Evolutionary conservation across 805 yeast genomes (phyloP).

Genomic region (Kluyveromyces dobzhanskii): DNA sequence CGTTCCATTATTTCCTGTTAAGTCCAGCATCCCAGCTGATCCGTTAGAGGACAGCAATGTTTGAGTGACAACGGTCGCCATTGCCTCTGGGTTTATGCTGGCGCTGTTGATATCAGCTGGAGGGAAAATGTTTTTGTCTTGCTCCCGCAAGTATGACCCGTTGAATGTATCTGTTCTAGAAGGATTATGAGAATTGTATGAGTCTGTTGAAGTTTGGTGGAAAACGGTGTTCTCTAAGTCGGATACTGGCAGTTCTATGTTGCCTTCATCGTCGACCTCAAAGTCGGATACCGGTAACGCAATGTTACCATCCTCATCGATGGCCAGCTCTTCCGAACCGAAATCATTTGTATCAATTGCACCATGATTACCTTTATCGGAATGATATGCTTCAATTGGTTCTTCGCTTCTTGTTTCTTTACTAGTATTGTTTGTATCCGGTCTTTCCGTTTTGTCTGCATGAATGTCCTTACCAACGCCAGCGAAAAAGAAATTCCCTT

Average conservation of each 20-base stretch:
- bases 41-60: neutral
- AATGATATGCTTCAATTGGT: constrained; percentile 4
- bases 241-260: constrained; percentile 7
- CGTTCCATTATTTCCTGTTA: constrained; percentile 4
- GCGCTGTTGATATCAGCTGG: neutral
- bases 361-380: constrained; percentile 14
- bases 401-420: constrained; percentile 5
- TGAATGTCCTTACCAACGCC: constrained; percentile 6
- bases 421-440: neutral
- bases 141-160: neutral
- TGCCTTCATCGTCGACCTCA: constrained; percentile 18
- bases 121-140: neutral
- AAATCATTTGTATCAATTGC: constrained; percentile 14
- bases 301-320: constrained; percentile 19
- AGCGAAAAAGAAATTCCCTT: constrained; percentile 21
- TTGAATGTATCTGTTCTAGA: neutral
- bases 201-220: neutral
- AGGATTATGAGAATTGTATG: too few species aligned
- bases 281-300: too few species aligned
- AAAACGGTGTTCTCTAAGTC: constrained; percentile 3
- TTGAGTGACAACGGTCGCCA: constrained; percentile 4
- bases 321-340: constrained; percentile 11
- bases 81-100: neutral
- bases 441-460: neutral
- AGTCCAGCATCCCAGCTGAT: constrained; percentile 5